Evolutionary conservation across 352 stramenopile genomes (phyloP), one percentile per base, ranked within the genome.

Genomic region (Peronospora tabacina): DNA sequence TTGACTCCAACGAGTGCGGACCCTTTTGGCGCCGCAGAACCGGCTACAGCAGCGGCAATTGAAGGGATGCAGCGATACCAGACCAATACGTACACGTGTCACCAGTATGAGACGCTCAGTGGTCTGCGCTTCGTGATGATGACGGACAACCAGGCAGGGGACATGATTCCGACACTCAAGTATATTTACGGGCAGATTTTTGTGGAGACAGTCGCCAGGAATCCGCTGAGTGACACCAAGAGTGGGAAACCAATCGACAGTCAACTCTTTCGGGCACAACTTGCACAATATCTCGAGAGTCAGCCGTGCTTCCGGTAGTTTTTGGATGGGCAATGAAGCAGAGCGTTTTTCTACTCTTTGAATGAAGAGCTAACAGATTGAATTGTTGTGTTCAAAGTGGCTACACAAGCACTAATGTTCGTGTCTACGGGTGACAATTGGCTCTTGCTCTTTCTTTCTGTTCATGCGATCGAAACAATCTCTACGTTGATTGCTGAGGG

Each of bases 181-280:
- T 74, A 95, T 63, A 84, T 96, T 29, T 97, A 97, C 65, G 63
- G 79, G 38, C 75, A 91, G 37, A 81, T 95, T 24, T 97, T 93
- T 54, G 77, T 96, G 29, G 82, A 96, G 55, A 82, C 81, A 44
- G 87, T 97, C 24, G 85, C 88, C 35, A 92, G 88, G 68, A 95
- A 96, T 61, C 88, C 88, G 32, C 58, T 95, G 40, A 85, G 79
- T 44, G 76, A 92, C 61, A 66, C 84, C 26, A 73, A 82, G 50
- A 82, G 48, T 40, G 67, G 67, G 34, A 92, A 89, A 42, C 58
- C 66, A 10, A 92, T 92, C 58, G 80, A 68, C 9, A 90, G 72
- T 40, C 76, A 90, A 46, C 67, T 90, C 44, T 92, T 92, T 42
- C 75, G 72, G 20, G 53, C 60, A 17, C 80, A 86, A 32, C 48